These are phyloP conservation scores for Jackrogersella minutella DNA, from an alignment of 495 filamentous ascomycete species.

Conservation along the genomic window DNA sequence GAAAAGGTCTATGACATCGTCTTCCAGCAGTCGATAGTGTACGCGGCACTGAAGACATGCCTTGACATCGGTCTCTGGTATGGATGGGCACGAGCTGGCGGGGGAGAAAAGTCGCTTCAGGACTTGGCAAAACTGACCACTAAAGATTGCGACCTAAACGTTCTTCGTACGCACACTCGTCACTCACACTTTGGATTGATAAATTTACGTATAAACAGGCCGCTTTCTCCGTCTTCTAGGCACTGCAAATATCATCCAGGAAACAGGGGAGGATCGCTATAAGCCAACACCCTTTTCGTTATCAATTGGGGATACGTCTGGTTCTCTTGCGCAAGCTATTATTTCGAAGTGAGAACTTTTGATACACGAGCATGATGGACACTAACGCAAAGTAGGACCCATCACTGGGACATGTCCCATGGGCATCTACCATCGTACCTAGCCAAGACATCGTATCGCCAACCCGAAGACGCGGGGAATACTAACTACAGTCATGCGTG, in stretches of 20 bases:
- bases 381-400: slow-evolving; percentile 21
- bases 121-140: slow-evolving; percentile 27
- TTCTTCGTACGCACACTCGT: slow-evolving; percentile 29
- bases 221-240: slow-evolving; percentile 35
- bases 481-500: slow-evolving; percentile 24
- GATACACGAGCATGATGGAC: background rate
- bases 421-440: slow-evolving; percentile 33
- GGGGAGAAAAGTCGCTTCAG: slow-evolving; percentile 32
- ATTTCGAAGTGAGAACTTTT: slow-evolving; percentile 10
- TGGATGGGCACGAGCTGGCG: slow-evolving; percentile 32
- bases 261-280: slow-evolving; percentile 38
- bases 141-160: slow-evolving; percentile 30
- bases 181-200: background rate
- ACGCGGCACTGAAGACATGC: slow-evolving; percentile 26
- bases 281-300: slow-evolving; percentile 32
- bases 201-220: slow-evolving; percentile 13
- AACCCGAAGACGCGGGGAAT: slow-evolving; percentile 32
- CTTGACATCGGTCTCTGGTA: slow-evolving; percentile 35
- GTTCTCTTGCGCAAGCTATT: background rate
- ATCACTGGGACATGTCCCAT: slow-evolving; percentile 20
- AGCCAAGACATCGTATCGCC: slow-evolving; percentile 34
- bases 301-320: slow-evolving; percentile 25
- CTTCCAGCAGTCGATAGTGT: slow-evolving; percentile 26
- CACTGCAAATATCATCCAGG: slow-evolving; percentile 34
- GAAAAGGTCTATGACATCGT: slow-evolving; percentile 27